Percentiles rank a stretch among this genome's conserved stretches.
These are phyloP conservation scores for Aspergillus asperescens DNA, from an alignment of 495 filamentous ascomycete genomes.

Conservation along the genomic window DNA sequence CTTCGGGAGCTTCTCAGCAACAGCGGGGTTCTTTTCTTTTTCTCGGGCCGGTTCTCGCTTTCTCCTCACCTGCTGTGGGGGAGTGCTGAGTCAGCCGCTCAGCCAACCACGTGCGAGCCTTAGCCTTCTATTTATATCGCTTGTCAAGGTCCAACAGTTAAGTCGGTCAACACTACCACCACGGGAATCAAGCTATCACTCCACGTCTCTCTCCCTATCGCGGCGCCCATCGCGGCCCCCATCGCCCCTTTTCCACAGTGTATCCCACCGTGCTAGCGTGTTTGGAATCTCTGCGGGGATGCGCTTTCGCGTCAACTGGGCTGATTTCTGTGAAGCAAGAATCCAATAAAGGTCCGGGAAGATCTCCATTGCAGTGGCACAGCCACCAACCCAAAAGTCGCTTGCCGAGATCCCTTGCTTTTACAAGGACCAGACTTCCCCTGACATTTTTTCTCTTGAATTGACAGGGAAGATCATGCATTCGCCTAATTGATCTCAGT, in stretches of 20 bases:
- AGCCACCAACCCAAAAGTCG: conserved; percentile 19
- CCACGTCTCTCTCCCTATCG: background rate
- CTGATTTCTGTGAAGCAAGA: background rate
- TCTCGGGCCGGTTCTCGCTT: background rate
- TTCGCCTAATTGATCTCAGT: conserved; percentile 16
- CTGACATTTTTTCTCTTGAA: conserved; percentile 1
- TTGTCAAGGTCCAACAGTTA: background rate
- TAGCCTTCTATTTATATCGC: conserved; percentile 19
- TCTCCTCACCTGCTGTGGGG: conserved; percentile 19
- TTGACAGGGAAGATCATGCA: conserved; percentile 11
- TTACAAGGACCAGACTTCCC: background rate
- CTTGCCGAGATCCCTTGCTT: background rate
- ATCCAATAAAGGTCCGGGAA: conserved; percentile 11
- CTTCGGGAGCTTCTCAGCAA: background rate
- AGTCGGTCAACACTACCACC: too few relatives aligned
- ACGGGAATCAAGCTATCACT: too few relatives aligned
- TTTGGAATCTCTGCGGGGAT: conserved; percentile 1
- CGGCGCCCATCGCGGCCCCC: background rate
- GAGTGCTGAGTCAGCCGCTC: conserved; percentile 14
- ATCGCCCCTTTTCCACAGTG: background rate
- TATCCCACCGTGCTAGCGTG: conserved; percentile 1
- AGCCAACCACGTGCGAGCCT: conserved; percentile 23
- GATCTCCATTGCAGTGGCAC: conserved; percentile 20
- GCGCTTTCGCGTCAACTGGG: conserved; percentile 1
- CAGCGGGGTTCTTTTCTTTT: conserved; percentile 10